Percentiles rank a stretch among this genome's conserved stretches.
phyloP scores from a whole-genome alignment of 345 rosid species.

The Cochlearia excelsa region DNA sequence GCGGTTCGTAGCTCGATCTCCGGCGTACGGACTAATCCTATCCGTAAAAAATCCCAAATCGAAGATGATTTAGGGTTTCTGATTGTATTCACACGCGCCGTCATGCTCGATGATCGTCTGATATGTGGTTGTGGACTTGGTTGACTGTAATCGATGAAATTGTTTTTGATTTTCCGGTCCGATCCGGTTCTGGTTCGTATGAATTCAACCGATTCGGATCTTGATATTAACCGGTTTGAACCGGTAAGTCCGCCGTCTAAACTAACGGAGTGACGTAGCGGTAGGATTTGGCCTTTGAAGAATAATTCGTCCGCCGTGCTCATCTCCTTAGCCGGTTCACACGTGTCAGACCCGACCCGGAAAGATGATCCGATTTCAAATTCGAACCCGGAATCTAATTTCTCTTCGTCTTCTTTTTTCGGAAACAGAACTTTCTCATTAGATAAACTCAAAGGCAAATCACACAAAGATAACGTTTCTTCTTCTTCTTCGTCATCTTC shows the following conservation, averaged over 20 bases:
- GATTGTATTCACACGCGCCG: conserved; percentile 27
- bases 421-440: conserved; percentile 11
- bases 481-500: conserved; percentile 38
- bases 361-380: conserved; percentile 46
- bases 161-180: conserved; percentile 44
- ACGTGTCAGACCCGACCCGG: conserved; percentile 36
- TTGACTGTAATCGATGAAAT: conserved; percentile 43
- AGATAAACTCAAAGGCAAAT: conserved; percentile 50
- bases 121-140: conserved; percentile 85
- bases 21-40: conserved; percentile 74
- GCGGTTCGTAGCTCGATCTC: conserved; percentile 56
- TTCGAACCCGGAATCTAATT: conserved; percentile 39
- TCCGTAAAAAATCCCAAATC: conserved; percentile 63
- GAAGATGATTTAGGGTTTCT: conserved; percentile 47
- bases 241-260: conserved; percentile 39
- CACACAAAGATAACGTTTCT: conserved; percentile 67
- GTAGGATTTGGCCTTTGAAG: conserved; percentile 67
- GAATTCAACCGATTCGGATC: conserved; percentile 61
- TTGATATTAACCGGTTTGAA: conserved; percentile 32
- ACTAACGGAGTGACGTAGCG: conserved; percentile 59
- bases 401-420: conserved; percentile 42
- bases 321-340: conserved; percentile 52
- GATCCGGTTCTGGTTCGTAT: conserved; percentile 27
- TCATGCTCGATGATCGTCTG: conserved; percentile 41
- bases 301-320: conserved; percentile 74